phyloP scores from a whole-genome alignment of 73 alveolate species.

The Stentor roeselii region DNA sequence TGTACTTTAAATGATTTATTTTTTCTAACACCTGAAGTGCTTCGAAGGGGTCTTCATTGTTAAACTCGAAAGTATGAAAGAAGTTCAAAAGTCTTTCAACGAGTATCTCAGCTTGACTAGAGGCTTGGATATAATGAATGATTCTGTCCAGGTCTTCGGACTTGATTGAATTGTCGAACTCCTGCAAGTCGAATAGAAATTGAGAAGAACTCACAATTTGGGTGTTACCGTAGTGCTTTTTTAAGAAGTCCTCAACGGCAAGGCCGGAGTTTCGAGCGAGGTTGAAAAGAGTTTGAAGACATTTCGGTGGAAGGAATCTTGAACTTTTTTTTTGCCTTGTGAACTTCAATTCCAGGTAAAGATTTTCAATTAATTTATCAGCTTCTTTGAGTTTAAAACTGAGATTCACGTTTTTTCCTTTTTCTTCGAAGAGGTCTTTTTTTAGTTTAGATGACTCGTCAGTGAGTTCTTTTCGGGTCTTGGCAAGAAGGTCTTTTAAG shows the following conservation, averaged over 20 bases:
- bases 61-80: neutral
- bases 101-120: neutral
- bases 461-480: neutral
- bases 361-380: neutral
- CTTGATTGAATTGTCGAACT: neutral
- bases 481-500: neutral
- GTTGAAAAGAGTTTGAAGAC: neutral
- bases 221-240: neutral
- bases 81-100: neutral
- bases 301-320: neutral
- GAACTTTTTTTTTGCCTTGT: neutral
- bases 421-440: neutral
- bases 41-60: neutral
- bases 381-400: neutral
- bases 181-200: neutral
- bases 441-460: neutral
- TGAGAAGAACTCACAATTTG: neutral
- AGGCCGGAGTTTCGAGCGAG: neutral
- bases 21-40: no score
- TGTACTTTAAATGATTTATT: neutral
- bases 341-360: neutral
- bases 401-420: neutral
- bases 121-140: neutral
- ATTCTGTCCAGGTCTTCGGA: neutral
- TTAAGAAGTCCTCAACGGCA: neutral